Base-by-base conservation (phyloP, 805 yeast species). In the Kodamaea fukazawae region DNA sequence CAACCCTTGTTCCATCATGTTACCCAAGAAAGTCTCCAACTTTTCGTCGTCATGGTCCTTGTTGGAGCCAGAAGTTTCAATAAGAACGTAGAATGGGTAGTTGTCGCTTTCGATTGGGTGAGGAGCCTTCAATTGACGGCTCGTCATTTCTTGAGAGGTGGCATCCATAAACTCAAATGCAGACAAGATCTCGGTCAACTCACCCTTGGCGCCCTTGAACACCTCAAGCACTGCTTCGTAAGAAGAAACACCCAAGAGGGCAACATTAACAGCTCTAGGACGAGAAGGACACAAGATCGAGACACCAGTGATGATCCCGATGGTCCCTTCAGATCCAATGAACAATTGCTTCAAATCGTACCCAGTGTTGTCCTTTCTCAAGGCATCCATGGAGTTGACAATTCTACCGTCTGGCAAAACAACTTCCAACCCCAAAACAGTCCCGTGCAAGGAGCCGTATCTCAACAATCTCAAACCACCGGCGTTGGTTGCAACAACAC, bases 51-150 rank as follows among this genome's bases (percentile, higher is more conserved):
- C 98, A 55, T 93, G 99, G 30, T 85, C 95, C 51, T 84, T 83
- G 59, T 84, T 86, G 4, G 97, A 88, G 7, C 99, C 99, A n/a
- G 93, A 81, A 9, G 96, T 91, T 70, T 93, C 99, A 51, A 93
- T 88, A 45, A 93, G 72, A 2, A 93, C 81, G 59, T 88, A 91
- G 60, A 89, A 93, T 38, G 96, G 96, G 63, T 86, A 83, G 44
- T 81, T 80, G 12, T 62, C 71, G 16, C 76, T 79, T 50, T 84
- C 93, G 38, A 93, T 77, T 5, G 99, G 99, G 55, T 86, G 89
- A 9, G 73, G 68, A 15, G 65, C 49, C 41, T 77, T 74, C 47
- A 83, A 65, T 58, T 83, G 80, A 42, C 73, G 63, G 20, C 74
- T 75, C n/a, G 88, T 79, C 45, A 86, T 67, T 29, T 66, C 50